phyloP scores from a whole-genome alignment of 2,329 filamentous ascomycete genomes.

The Tolypocladium inflatum region DNA sequence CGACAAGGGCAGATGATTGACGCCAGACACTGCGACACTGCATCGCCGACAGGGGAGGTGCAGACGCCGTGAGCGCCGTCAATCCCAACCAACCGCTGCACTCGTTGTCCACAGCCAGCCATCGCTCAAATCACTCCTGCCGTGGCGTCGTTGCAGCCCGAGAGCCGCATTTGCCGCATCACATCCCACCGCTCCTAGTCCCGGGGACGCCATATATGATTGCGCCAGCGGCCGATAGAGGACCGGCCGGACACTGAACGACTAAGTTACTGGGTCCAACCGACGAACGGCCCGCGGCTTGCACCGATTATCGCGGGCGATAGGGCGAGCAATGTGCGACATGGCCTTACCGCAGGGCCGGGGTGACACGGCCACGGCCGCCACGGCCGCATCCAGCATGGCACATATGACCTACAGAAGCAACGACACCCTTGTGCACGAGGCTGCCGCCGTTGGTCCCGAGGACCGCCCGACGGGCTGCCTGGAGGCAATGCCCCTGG shows the following conservation, averaged over 20 bases:
- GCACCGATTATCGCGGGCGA: neutral
- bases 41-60: neutral
- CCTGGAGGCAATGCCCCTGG: neutral
- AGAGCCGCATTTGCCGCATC: neutral
- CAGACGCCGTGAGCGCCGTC: no score
- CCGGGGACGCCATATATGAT: neutral
- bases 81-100: neutral
- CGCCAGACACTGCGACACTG: neutral
- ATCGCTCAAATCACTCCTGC: neutral
- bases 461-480: neutral
- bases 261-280: neutral
- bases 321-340: neutral
- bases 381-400: neutral
- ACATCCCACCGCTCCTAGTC: neutral
- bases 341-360: neutral
- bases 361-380: neutral
- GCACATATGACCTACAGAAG: neutral
- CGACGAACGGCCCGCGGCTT: neutral
- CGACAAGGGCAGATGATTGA: neutral
- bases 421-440: neutral
- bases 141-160: neutral
- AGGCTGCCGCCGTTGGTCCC: neutral
- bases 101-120: neutral
- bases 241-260: neutral
- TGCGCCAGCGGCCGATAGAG: neutral